phyloP scores from a whole-genome alignment of 2,329 filamentous ascomycete species.

The Aureobasidium zeae region DNA sequence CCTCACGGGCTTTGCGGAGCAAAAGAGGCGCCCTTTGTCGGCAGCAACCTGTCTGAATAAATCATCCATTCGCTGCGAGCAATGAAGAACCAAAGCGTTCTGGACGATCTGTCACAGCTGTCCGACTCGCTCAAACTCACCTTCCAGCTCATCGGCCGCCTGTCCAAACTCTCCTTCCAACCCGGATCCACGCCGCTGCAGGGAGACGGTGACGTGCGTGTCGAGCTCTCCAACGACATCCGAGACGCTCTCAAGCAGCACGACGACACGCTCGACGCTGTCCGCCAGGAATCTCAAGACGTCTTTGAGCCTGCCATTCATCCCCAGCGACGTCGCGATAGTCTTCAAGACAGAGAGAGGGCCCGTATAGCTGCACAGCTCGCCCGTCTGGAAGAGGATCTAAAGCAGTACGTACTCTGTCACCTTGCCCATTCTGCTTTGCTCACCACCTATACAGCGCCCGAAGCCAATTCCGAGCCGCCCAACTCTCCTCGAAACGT shows the following conservation, averaged over 20 bases:
- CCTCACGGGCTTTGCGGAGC: too few relatives aligned
- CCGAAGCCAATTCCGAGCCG: constrained; percentile 65
- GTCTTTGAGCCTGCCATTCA: constrained; percentile 41
- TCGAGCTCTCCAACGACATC: constrained; percentile 74
- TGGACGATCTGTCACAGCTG: constrained; percentile 30
- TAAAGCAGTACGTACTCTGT: constrained; percentile 51
- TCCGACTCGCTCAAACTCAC: constrained; percentile 46
- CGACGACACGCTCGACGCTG: constrained; percentile 73
- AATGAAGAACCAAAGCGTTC: constrained; percentile 7
- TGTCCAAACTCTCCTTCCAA: constrained; percentile 52
- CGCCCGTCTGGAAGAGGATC: constrained; percentile 57
- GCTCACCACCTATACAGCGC: constrained; percentile 33
- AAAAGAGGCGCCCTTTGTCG: too few relatives aligned
- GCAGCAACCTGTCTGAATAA: too few relatives aligned
- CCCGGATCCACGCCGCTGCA: constrained; percentile 51
- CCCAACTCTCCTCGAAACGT: constrained; percentile 69
- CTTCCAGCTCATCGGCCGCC: constrained; percentile 46
- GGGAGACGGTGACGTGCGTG: constrained; percentile 51
- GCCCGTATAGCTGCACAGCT: constrained; percentile 58
- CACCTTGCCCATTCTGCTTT: neutral
- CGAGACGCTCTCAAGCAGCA: constrained; percentile 65
- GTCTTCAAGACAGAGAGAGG: constrained; percentile 52
- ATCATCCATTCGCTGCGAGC: too few relatives aligned
- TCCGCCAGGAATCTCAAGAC: constrained; percentile 70
- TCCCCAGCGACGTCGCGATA: constrained; percentile 36